Evolutionary conservation across 768 basidiomycete genomes (phyloP).

Genomic region (Boletus coccyginus): DNA sequence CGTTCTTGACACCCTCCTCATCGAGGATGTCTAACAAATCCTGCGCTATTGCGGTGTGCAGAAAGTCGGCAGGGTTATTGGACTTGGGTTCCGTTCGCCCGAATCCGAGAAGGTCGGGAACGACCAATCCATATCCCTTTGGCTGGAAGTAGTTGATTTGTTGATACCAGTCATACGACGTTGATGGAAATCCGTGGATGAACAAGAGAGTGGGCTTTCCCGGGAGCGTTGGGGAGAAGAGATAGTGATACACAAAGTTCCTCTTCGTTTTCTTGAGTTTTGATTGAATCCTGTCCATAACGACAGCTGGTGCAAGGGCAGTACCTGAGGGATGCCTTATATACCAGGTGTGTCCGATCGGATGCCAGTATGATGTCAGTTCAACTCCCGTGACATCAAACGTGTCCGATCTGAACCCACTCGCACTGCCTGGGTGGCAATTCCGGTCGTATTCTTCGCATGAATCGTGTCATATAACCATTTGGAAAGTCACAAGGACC

Average conservation of each 20-base stretch:
- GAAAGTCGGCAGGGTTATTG: conserved; percentile 25
- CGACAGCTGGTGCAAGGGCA: neutral
- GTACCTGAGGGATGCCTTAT: neutral
- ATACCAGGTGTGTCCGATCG: conserved; percentile 13
- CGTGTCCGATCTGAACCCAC: conserved; percentile 15
- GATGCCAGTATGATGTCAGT: conserved; percentile 7
- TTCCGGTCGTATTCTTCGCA: conserved; percentile 5
- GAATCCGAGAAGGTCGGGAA: conserved; percentile 47
- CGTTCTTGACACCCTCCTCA: conserved; percentile 30
- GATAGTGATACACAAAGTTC: conserved; percentile 37
- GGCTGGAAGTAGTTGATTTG: conserved; percentile 38
- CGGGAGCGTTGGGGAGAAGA: conserved; percentile 22
- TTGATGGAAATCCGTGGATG: conserved; percentile 45
- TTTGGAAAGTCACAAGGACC: neutral
- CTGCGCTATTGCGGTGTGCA: conserved; percentile 22
- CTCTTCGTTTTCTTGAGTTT: conserved; percentile 37
- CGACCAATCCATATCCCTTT: conserved; percentile 43
- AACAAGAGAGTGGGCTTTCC: conserved; percentile 40
- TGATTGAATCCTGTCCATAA: conserved; percentile 26
- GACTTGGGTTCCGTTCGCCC: conserved; percentile 45
- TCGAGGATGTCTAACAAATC: conserved; percentile 41
- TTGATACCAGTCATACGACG: conserved; percentile 41
- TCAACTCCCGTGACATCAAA: conserved; percentile 10
- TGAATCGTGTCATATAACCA: neutral
- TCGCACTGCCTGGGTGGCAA: conserved; percentile 14